Evolutionary conservation across 306 rosid genomes (phyloP), one percentile per base, ranked within the genome.

Genomic region (Abrus pulchellus): DNA sequence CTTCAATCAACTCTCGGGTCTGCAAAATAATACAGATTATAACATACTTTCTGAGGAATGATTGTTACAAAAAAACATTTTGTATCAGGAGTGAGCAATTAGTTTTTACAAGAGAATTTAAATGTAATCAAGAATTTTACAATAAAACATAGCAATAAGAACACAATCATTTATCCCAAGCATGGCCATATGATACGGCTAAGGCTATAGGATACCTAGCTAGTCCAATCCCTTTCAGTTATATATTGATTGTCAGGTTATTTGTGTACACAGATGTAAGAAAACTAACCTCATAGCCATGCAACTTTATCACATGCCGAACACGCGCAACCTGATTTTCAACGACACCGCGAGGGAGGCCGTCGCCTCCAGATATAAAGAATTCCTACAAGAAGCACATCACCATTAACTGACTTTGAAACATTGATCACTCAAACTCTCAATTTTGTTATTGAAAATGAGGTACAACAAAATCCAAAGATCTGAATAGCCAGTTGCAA

Each of bases 301-400:
- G 93, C 94, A 93, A 86, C 90, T 93, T 90, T 79, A 92, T 80
- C 33, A 95, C 93, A 50, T 84, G 84, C 68, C 98, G 93, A 44
- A 87, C 90, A 2, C 91, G 88, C 80, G 99, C 95, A 29, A 95
- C 94, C 84, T 93, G 99, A 83, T 95, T 95, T 88, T 95, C 99
- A 0, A 93, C 99, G 36, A 95, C 97, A 69, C 98, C 99, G 44
- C 98, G 93, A 34, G 99, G 99, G 78, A 95, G 98, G 28, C 99
- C 99, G 61, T 95, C 99, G 40, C 99, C 99, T 52, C 99, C 99
- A 36, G 99, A 95, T 82, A 95, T 92, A 81, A 95, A 95, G 80
- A 95, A 95, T 69, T 95, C 99, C 99, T 95, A 74, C 79, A 74
- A 45, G 52, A 77, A 67, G 7, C 36, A 65, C 32, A 14, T 41